These are phyloP conservation scores for Udeniomyces megalosporus DNA, from an alignment of 768 basidiomycete species.

Conservation along the genomic window DNA sequence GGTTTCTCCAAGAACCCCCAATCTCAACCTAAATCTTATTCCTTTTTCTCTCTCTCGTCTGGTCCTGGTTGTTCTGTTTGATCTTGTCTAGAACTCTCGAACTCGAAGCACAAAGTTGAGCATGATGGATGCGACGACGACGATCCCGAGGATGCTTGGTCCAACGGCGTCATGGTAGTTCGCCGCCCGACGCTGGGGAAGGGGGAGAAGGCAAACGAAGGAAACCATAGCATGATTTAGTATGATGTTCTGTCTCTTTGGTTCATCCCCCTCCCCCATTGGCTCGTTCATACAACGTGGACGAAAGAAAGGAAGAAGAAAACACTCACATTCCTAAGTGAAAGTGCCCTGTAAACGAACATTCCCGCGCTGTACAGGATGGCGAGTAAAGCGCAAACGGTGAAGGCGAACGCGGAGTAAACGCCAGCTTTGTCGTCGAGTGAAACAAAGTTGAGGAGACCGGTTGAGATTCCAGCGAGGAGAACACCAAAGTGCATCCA, in stretches of 20 bases:
- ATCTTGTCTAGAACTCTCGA: background rate
- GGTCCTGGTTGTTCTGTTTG: too few relatives aligned
- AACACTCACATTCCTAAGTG: constrained; percentile 18
- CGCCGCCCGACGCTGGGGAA: constrained; percentile 20
- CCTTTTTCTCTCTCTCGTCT: too few relatives aligned
- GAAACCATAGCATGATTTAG: background rate
- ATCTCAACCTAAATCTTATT: too few relatives aligned
- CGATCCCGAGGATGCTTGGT: constrained; percentile 24
- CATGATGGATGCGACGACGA: constrained; percentile 51
- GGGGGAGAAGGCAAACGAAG: background rate
- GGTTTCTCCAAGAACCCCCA: too few relatives aligned
- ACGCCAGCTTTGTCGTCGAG: constrained; percentile 43
- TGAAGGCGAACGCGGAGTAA: constrained; percentile 76
- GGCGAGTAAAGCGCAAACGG: constrained; percentile 68
- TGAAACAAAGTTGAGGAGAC: constrained; percentile 38
- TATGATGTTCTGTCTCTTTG: too few relatives aligned
- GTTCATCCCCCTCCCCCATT: background rate
- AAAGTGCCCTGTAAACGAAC: constrained; percentile 26
- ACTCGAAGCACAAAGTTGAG: constrained; percentile 56
- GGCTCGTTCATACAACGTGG: too few relatives aligned
- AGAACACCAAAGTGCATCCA: constrained; percentile 80
- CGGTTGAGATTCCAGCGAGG: constrained; percentile 75
- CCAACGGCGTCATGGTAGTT: constrained; percentile 29
- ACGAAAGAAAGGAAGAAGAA: background rate
- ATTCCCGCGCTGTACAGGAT: constrained; percentile 51